Evolutionary conservation across 164 flowering plant species (phyloP), one percentile per base, ranked within the genome.

Genomic region (Annona cherimola): DNA sequence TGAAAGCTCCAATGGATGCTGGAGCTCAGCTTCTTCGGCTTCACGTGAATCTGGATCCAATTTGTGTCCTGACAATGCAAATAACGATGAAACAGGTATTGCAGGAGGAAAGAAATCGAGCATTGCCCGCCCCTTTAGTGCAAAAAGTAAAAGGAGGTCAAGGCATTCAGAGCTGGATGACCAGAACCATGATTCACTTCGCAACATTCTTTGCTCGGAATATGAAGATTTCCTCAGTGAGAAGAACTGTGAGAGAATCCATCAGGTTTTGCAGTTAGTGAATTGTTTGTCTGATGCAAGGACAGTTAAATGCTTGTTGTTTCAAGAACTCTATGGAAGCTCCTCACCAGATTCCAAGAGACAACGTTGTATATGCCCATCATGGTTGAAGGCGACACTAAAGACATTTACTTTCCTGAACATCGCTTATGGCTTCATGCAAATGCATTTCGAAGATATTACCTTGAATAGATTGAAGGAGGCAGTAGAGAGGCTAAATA

Each of bases 321-420:
- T 65, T 57, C 35, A 69, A 42, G 77, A 74, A 55, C 63, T 74
- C 19, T 11, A 43, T 42, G 75, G 78, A 79, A 80, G 76, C 54
- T 46, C 54, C 57, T 35, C 66, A 26, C 3, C 14, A 62, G 75
- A 61, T 50, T 70, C 66, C 45, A 80, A n/a, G 45, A 61, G 44
- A 9, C 69, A 45, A 74, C 82, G 74, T 1, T 94, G 98, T 74
- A 4, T 78, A 45, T 94, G 98, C 72, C 97, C 96, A 35, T 12
- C 71, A 8, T 94, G 98, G 97, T 79, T 92, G 89, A 89, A 83
- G 81, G 78, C 9, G 59, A 62, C 84, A 4, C 54, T 90, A 80
- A 89, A 84, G 78, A 77, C 83, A 4, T 92, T 92, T 79, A 55
- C 88, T 35, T 86, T 92, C 68, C 76, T 89, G 69, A 94, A 90